Conservation (phyloP, 345 rosid genomes). For the Conringia planisiliqua region DNA sequence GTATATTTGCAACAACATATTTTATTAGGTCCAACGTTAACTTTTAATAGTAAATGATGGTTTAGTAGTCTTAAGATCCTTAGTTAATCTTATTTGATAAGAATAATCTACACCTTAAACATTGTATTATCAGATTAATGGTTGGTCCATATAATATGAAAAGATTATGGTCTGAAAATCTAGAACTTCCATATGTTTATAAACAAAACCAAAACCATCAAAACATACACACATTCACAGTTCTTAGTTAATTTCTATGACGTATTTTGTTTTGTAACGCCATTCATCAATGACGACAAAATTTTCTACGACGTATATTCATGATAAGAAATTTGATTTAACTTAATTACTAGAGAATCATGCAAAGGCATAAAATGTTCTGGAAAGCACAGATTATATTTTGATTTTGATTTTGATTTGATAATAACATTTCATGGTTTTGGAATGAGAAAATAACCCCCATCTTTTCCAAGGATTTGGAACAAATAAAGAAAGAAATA, state of each 20-base stretch:
- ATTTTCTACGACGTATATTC: not conserved
- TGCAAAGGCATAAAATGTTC: slow-evolving; percentile 8
- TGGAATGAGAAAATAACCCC: not conserved
- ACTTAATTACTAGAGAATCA: slow-evolving; percentile 3
- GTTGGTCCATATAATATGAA: no score
- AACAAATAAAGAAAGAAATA: slow-evolving; percentile 11
- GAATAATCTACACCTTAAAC: no score
- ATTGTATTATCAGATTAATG: no score
- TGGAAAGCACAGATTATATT: slow-evolving; percentile 2
- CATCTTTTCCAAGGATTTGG: slow-evolving; percentile 20
- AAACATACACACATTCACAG: not conserved
- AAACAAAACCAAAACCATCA: not conserved
- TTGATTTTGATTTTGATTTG: slow-evolving; percentile 27
- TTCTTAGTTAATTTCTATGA: not conserved
- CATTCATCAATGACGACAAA: not conserved
- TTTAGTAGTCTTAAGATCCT: not conserved
- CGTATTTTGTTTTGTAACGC: not conserved
- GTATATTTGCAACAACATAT: not conserved
- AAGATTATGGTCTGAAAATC: not conserved
- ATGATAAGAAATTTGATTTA: slow-evolving; percentile 8
- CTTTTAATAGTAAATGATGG: not conserved
- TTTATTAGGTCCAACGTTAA: not conserved
- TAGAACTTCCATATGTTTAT: not conserved
- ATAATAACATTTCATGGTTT: slow-evolving; percentile 24
- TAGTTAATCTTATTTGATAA: no score